A percentile compares a stretch with the other conserved stretches of the same genome.
phyloP scores from a whole-genome alignment of 768 basidiomycete genomes.

The Suillus lakei region DNA sequence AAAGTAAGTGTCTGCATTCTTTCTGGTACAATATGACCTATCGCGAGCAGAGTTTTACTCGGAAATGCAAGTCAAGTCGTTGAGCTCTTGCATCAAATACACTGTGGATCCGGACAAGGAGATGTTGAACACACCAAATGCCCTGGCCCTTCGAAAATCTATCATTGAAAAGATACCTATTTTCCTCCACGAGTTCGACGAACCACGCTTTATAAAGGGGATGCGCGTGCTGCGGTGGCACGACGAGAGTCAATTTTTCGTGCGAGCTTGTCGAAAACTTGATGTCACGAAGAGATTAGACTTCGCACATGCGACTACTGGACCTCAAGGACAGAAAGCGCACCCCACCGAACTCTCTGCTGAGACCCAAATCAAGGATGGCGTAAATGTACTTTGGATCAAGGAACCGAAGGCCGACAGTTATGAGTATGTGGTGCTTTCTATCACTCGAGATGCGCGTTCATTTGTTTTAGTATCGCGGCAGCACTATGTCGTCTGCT shows the following conservation, averaged over 20 bases:
- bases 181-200: slow-evolving; percentile 84
- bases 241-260: slow-evolving; percentile 61
- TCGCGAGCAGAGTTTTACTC: slow-evolving; percentile 64
- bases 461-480: slow-evolving; percentile 61
- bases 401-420: slow-evolving; percentile 74
- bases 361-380: slow-evolving; percentile 52
- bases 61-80: slow-evolving; percentile 67
- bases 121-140: slow-evolving; percentile 38
- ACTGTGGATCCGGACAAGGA: slow-evolving; percentile 56
- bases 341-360: slow-evolving; percentile 66
- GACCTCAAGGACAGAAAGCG: background rate
- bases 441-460: slow-evolving; percentile 3
- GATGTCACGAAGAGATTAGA: slow-evolving; percentile 59
- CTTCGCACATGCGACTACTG: slow-evolving; percentile 41
- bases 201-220: slow-evolving; percentile 47
- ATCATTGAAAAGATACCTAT: slow-evolving; percentile 81
- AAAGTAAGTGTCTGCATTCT: slow-evolving; percentile 51
- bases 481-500: slow-evolving; percentile 77
- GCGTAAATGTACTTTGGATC: slow-evolving; percentile 65
- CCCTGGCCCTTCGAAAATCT: slow-evolving; percentile 54
- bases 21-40: background rate
- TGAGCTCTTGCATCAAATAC: slow-evolving; percentile 74
- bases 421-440: slow-evolving; percentile 70
- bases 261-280: slow-evolving; percentile 65
- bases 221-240: slow-evolving; percentile 67